Percentiles rank a stretch among this genome's conserved stretches.
Evolutionary conservation across 257 asterid species (phyloP).

Genomic region (Voacanga thouarsii): DNA sequence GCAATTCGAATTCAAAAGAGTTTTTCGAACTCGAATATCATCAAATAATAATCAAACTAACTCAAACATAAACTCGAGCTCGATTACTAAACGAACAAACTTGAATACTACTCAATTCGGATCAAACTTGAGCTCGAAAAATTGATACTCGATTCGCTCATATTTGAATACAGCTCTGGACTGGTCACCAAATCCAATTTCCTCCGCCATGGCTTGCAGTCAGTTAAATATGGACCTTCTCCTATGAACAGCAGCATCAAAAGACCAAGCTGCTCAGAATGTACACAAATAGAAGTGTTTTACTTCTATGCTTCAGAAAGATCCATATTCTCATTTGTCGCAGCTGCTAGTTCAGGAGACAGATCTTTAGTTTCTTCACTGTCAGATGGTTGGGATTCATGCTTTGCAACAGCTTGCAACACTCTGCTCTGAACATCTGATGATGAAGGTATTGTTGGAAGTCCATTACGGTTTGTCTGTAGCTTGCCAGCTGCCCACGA

Average conservation of each 20-base stretch:
- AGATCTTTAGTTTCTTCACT: slow-evolving; percentile 42
- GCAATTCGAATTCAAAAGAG: too few species aligned
- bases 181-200: neutral
- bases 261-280: neutral
- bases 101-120: too few species aligned
- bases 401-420: slow-evolving; percentile 95
- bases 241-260: neutral
- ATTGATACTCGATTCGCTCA: too few species aligned
- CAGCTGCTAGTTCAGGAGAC: slow-evolving; percentile 28
- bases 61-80: too few species aligned
- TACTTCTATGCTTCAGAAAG: slow-evolving; percentile 61
- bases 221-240: neutral
- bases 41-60: too few species aligned
- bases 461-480: slow-evolving; percentile 66
- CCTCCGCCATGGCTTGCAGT: neutral
- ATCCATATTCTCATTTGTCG: slow-evolving; percentile 52
- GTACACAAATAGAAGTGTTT: neutral
- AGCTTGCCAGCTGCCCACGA: slow-evolving; percentile 72
- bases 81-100: too few species aligned
- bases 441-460: slow-evolving; percentile 86
- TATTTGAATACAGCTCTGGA: too few species aligned
- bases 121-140: too few species aligned
- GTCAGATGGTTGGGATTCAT: slow-evolving; percentile 71
- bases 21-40: too few species aligned
- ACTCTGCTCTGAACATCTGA: slow-evolving; percentile 81